phyloP scores from a whole-genome alignment of 2,329 filamentous ascomycete genomes.

The Amesomyces nigricolor region DNA sequence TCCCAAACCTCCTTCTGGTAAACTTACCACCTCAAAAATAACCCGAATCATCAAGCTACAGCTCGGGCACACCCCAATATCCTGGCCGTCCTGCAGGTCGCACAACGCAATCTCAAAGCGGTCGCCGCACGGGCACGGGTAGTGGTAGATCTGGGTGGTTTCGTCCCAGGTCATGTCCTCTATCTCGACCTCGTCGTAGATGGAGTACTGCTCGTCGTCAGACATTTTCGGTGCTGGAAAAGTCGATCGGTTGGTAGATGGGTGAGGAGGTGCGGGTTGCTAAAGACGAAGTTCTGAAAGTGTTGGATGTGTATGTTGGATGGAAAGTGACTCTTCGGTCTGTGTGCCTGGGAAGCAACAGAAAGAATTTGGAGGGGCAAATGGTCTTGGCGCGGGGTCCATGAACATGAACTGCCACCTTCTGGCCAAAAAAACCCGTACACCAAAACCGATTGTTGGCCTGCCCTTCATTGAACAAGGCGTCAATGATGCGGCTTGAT shows the following conservation, averaged over 20 bases:
- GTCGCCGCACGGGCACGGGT: conserved; percentile 96
- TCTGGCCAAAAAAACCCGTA: too few species aligned
- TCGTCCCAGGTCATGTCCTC: conserved; percentile 95
- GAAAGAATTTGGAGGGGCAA: conserved; percentile 20
- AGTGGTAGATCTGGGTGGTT: conserved; percentile 81
- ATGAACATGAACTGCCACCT: too few species aligned
- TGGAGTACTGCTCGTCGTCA: conserved; percentile 56
- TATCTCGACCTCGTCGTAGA: conserved; percentile 98
- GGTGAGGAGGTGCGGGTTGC: too few species aligned
- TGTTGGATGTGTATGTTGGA: too few species aligned
- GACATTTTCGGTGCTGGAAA: conserved; percentile 41
- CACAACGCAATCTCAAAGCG: conserved; percentile 84
- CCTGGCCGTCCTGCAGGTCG: conserved; percentile 76
- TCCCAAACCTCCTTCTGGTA: neutral
- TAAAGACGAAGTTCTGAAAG: too few species aligned
- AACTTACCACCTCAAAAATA: conserved; percentile 64
- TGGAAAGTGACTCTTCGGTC: too few species aligned
- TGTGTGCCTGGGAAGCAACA: neutral
- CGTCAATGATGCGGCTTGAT: too few species aligned
- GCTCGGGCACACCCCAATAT: conserved; percentile 95
- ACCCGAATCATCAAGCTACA: conserved; percentile 96
- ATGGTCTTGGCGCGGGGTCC: conserved; percentile 2
- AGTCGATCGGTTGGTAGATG: too few species aligned
- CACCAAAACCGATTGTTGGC: too few species aligned
- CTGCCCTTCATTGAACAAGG: too few species aligned